Evolutionary conservation across 192 early-diverging fungal species (phyloP), one percentile per base, ranked within the genome.

Genomic region (Cetraspora pellucida): DNA sequence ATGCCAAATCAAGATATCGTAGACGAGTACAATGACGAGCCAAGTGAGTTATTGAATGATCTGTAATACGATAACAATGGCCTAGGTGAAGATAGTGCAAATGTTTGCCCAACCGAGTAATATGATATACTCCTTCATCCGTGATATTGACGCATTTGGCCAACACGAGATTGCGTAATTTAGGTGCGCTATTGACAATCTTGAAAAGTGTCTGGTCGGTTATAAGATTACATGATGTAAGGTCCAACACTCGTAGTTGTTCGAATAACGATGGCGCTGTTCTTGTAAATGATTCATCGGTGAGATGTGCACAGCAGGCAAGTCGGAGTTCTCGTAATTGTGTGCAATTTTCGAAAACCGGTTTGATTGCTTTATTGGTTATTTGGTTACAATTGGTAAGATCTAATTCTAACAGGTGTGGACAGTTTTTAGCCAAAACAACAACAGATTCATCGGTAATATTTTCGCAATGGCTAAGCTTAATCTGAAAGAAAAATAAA

Each of bases 71-170:
- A 10, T 78, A 78, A 28, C 88, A 89, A 63, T 89, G 88, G 2
- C 88, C 88, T 7, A 89, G 68, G 60, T 88, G 87, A n/a, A 89
- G 78, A 43, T 88, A 87, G 47, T 89, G 88, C 25, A 89, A 67
- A 60, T 88, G 84, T 27, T 85, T 83, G 16, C 87, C 86, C 49
- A 89, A 55, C 11, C 81, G 21, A 37, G 85, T 85, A 57, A 89
- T 86, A 16, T 78, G 49, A 49, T 79, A 68, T 16, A 87, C 85
- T 30, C 82, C 82, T 23, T 78, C 76, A 47, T 89, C 88, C 16
- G 88, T 87, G 28, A 89, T 85, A 50, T 80, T 70, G 21, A 79
- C 72, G 73, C 88, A 89, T 78, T 89, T 89, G 49, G 86, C 86
- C 61, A 89, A 58, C 14, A 86, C 81, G 17, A 89, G 66, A 68